Percentiles rank a stretch among this genome's conserved stretches.
Conservation (phyloP, 148 eudicot species). For the Rhododendron simsii region DNA sequence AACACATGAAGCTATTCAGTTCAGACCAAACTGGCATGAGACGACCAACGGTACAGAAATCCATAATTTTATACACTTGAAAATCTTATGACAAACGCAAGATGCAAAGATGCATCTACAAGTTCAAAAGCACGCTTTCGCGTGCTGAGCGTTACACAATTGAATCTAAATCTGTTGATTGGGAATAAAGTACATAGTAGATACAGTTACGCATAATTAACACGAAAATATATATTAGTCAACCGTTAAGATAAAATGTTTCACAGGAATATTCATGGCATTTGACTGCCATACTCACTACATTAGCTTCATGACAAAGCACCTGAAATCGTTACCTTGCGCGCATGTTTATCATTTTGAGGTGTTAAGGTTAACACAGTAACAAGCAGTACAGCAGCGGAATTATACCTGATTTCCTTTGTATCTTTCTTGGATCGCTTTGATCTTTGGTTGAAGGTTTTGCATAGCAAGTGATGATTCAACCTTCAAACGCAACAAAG, state of each 20-base stretch:
- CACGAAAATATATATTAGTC: background rate
- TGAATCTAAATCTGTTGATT: background rate
- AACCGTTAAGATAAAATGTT: background rate
- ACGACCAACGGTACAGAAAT: background rate
- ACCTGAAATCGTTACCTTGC: background rate
- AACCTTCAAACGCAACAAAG: conserved; percentile 45
- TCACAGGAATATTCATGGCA: background rate
- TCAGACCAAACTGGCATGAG: conserved; percentile 1
- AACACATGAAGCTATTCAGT: conserved; percentile 1
- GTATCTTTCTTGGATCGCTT: conserved; percentile 99
- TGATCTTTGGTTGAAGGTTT: conserved; percentile 97
- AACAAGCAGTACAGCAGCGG: background rate
- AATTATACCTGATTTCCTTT: conserved; percentile 81
- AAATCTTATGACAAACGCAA: background rate
- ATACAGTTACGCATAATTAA: background rate
- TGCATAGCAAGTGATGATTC: conserved; percentile 99
- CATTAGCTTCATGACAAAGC: background rate
- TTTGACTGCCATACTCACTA: background rate
- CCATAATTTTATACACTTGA: background rate
- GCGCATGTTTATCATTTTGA: background rate
- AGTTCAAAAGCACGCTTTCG: background rate
- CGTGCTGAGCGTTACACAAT: background rate
- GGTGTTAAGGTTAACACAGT: conserved; percentile 3
- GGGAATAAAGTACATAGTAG: background rate
- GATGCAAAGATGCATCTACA: background rate